Evolutionary conservation across 108 stramenopile genomes (phyloP).

Genomic region (Fragilaria crotonensis): DNA sequence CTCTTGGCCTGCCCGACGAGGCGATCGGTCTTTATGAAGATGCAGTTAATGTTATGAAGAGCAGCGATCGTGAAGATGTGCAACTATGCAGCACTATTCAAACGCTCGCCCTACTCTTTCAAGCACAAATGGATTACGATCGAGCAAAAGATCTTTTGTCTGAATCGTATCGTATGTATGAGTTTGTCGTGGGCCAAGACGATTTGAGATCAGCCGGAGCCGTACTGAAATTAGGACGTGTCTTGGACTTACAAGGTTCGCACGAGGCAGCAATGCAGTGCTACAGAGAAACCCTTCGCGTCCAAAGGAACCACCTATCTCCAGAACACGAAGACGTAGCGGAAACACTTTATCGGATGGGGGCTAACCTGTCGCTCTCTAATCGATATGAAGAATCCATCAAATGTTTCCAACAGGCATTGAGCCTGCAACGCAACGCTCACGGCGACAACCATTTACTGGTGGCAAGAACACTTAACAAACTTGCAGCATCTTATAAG

Average conservation of each 20-base stretch:
- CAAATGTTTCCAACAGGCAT: slow-evolving; percentile 5
- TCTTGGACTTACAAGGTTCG: slow-evolving; percentile 5
- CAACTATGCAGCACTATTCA: slow-evolving; percentile 1
- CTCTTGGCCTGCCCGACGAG: slow-evolving; percentile 4
- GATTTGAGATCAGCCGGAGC: slow-evolving; percentile 17
- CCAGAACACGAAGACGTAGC: slow-evolving; percentile 37
- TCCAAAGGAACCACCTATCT: slow-evolving; percentile 33
- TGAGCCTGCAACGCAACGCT: neutral
- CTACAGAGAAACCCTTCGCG: slow-evolving; percentile 33
- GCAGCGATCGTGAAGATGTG: neutral
- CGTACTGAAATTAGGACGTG: slow-evolving; percentile 29
- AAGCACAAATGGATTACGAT: neutral
- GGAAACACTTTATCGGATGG: slow-evolving; percentile 36
- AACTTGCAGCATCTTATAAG: neutral
- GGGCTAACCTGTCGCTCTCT: slow-evolving; percentile 16
- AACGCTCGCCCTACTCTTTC: neutral
- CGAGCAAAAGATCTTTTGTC: slow-evolving; percentile 27
- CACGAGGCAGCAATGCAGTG: slow-evolving; percentile 30
- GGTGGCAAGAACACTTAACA: neutral
- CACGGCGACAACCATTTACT: neutral
- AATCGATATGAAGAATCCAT: neutral
- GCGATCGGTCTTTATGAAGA: slow-evolving; percentile 28
- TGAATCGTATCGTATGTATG: slow-evolving; percentile 35
- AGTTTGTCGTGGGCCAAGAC: slow-evolving; percentile 16
- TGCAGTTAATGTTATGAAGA: slow-evolving; percentile 5